Conservation (phyloP, 768 basidiomycete genomes). For the Bullera alba region DNA sequence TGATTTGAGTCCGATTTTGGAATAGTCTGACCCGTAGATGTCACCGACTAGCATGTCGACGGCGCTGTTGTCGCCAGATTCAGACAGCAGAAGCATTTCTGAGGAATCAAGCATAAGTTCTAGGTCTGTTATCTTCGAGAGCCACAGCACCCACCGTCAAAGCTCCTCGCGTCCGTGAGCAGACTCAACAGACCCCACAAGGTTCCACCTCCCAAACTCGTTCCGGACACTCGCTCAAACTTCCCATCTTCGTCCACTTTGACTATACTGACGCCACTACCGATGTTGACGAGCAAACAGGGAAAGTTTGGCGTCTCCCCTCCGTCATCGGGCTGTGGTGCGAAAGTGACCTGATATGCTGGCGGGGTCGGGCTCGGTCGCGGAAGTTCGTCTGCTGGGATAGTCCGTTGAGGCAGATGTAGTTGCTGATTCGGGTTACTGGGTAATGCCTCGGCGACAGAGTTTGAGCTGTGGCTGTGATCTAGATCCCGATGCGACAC, state of each 20-base stretch:
- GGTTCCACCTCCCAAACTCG: conserved; percentile 93
- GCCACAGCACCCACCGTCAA: conserved; percentile 95
- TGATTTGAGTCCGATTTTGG: conserved; percentile 88
- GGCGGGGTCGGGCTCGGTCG: conserved; percentile 89
- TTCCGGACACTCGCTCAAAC: conserved; percentile 94
- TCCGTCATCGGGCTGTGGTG: conserved; percentile 50
- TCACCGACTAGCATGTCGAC: conserved; percentile 99
- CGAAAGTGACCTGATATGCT: conserved; percentile 78
- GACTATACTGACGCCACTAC: conserved; percentile 94
- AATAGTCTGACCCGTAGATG: conserved; percentile 98
- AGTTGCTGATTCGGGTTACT: background rate
- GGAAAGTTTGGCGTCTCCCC: conserved; percentile 77
- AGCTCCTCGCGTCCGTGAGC: conserved; percentile 86
- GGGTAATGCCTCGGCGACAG: conserved; percentile 5
- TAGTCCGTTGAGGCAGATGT: conserved; percentile 15
- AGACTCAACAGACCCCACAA: conserved; percentile 92
- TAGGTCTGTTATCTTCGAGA: background rate
- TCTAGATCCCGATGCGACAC: conserved; percentile 46
- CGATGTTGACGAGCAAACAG: conserved; percentile 94
- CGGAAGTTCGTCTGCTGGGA: conserved; percentile 52
- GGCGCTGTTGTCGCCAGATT: conserved; percentile 81
- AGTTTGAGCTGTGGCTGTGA: conserved; percentile 3
- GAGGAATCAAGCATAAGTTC: conserved; percentile 10
- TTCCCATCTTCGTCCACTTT: conserved; percentile 91
- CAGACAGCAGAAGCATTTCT: conserved; percentile 96